These are phyloP conservation scores for Apiospora arundinis DNA, from an alignment of 2,329 filamentous ascomycete species.

Conservation along the genomic window DNA sequence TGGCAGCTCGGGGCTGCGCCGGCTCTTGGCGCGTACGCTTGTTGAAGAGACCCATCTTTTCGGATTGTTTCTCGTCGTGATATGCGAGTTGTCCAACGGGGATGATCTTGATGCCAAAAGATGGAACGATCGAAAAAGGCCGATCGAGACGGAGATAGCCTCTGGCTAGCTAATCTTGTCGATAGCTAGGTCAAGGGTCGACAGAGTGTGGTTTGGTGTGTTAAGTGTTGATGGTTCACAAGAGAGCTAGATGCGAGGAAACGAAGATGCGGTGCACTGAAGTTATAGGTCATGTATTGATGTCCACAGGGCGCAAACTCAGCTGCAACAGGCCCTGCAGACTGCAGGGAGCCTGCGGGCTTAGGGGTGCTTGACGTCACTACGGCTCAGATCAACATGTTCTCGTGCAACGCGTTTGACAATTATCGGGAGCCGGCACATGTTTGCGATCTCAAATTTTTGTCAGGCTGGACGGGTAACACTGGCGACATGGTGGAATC, in stretches of 20 bases:
- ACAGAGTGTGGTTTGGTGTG: background rate
- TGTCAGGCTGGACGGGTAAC: background rate
- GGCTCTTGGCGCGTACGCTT: slow-evolving; percentile 26
- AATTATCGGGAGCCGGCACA: background rate
- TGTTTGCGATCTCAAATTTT: background rate
- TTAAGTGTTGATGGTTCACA: background rate
- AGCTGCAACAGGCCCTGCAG: background rate
- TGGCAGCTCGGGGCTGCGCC: slow-evolving; percentile 25
- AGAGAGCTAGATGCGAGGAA: background rate
- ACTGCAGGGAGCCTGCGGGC: background rate
- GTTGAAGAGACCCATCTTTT: slow-evolving; percentile 35
- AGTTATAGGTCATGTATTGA: background rate
- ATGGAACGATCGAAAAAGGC: slow-evolving; percentile 1
- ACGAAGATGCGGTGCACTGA: background rate
- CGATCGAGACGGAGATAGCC: background rate
- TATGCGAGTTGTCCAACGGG: background rate
- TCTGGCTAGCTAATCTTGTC: slow-evolving; percentile 1
- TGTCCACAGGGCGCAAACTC: background rate
- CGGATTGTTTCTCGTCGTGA: background rate
- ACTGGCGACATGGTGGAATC: background rate
- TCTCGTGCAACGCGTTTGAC: background rate
- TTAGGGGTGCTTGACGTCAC: background rate
- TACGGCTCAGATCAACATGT: background rate
- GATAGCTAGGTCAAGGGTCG: background rate
- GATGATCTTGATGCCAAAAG: slow-evolving; percentile 14